Evolutionary conservation across 108 stramenopile species (phyloP).

Genomic region (Skeletonema grethae): DNA sequence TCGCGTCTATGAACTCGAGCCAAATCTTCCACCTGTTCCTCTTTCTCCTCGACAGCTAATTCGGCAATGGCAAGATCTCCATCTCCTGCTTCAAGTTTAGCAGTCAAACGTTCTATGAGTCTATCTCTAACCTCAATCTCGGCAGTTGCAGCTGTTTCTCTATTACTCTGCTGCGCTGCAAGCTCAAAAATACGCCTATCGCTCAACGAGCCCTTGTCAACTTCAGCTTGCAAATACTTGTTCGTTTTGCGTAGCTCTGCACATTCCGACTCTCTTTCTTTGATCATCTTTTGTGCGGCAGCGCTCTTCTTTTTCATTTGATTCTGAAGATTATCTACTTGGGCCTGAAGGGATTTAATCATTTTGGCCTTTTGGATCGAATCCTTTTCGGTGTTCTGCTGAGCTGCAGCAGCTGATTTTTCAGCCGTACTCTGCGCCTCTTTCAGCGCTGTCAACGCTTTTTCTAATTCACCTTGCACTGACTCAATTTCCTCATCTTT

Average conservation of each 20-base stretch:
- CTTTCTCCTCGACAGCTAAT: slow-evolving; percentile 60
- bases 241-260: slow-evolving; percentile 66
- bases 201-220: slow-evolving; percentile 82
- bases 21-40: slow-evolving; percentile 78
- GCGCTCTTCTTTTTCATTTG: slow-evolving; percentile 84
- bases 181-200: slow-evolving; percentile 89
- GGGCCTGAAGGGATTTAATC: slow-evolving; percentile 71
- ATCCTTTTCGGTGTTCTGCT: slow-evolving; percentile 58
- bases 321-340: slow-evolving; percentile 74
- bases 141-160: slow-evolving; percentile 69
- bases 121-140: slow-evolving; percentile 84
- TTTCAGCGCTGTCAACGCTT: slow-evolving; percentile 43
- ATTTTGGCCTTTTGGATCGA: slow-evolving; percentile 42
- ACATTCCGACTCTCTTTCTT: slow-evolving; percentile 81
- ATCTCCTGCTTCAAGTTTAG: slow-evolving; percentile 70
- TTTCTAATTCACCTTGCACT: slow-evolving; percentile 53
- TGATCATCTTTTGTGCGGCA: slow-evolving; percentile 83
- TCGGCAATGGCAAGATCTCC: slow-evolving; percentile 78
- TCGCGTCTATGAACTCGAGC: slow-evolving; percentile 79
- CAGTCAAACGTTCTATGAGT: slow-evolving; percentile 65
- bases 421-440: slow-evolving; percentile 56
- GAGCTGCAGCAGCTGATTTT: slow-evolving; percentile 56
- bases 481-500: slow-evolving; percentile 66
- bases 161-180: slow-evolving; percentile 86
- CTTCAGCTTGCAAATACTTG: slow-evolving; percentile 80